Percentiles rank a stretch among this genome's conserved stretches.
Conservation (phyloP, 2,329 filamentous ascomycete species). For the Pseudogymnoascus sp. region DNA sequence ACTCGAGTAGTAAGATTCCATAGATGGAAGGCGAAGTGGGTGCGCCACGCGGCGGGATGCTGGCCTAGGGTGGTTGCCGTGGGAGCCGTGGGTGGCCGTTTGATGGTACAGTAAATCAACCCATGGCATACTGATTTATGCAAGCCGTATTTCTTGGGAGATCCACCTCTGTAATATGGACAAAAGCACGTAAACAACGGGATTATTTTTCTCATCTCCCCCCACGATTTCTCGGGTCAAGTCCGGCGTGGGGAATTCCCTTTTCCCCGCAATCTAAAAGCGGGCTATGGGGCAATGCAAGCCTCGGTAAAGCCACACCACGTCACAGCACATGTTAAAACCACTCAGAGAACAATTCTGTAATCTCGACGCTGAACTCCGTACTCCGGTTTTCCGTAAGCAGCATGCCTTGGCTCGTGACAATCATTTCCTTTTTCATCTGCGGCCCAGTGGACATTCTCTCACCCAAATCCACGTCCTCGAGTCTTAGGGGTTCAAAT, state of each 20-base stretch:
- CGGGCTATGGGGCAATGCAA: neutral
- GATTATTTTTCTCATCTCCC: neutral
- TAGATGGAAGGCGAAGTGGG: neutral
- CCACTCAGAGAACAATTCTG: neutral
- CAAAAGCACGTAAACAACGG: neutral
- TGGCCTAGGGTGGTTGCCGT: neutral
- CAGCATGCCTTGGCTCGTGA: neutral
- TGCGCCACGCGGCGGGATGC: neutral
- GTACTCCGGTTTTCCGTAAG: neutral
- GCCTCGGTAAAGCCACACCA: neutral
- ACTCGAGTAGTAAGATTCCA: neutral
- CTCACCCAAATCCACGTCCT: neutral
- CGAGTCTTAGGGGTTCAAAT: neutral
- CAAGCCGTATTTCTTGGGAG: neutral
- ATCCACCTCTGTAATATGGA: neutral
- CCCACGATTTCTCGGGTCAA: neutral
- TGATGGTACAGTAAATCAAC: neutral
- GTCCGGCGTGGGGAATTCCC: neutral
- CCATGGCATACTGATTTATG: neutral
- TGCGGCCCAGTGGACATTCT: neutral
- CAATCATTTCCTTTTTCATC: neutral
- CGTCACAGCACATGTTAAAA: neutral
- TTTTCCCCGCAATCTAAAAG: neutral
- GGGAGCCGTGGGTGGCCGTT: neutral
- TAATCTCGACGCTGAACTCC: neutral